Percentiles rank a stretch among this genome's conserved stretches.
These are phyloP conservation scores for Candida sojae DNA, from an alignment of 1,139 yeast species.

Conservation along the genomic window DNA sequence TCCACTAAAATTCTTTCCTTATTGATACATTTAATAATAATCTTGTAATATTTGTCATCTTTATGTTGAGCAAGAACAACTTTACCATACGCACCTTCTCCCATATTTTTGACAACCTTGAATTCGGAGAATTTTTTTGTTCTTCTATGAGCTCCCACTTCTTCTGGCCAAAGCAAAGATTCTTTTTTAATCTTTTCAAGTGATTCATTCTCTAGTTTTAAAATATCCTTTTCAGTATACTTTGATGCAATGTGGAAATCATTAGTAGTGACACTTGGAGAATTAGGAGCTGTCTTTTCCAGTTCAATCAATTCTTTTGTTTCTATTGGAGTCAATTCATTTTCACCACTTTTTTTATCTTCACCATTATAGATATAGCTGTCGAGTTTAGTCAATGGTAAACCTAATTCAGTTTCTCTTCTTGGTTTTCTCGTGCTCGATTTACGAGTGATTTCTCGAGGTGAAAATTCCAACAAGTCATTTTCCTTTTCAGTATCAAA, in stretches of 20 bases:
- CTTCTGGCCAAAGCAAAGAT: conserved; percentile 53
- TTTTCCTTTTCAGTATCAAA: conserved; percentile 37
- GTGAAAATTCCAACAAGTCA: conserved; percentile 35
- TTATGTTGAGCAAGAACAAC: conserved; percentile 79
- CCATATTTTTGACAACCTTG: conserved; percentile 71
- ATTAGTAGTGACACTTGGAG: conserved; percentile 2
- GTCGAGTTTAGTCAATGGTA: conserved; percentile 16
- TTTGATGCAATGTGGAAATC: conserved; percentile 10
- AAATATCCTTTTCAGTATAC: conserved; percentile 42
- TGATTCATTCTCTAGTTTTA: conserved; percentile 45
- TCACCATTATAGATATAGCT: conserved; percentile 7
- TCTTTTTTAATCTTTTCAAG: conserved; percentile 33
- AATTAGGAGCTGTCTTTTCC: conserved; percentile 4
- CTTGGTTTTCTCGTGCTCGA: conserved; percentile 40
- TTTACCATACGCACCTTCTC: conserved; percentile 96
- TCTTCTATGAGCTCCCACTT: conserved; percentile 61
- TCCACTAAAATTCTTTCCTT: conserved; percentile 93
- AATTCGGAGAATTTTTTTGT: conserved; percentile 74
- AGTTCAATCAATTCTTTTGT: conserved; percentile 5
- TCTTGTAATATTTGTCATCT: conserved; percentile 60
- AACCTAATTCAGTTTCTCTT: conserved; percentile 26
- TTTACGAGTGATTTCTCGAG: conserved; percentile 35
- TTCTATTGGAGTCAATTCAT: background rate
- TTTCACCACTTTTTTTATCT: background rate
- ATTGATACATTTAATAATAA: conserved; percentile 85